Percentiles rank a stretch among this genome's conserved stretches.
These are phyloP conservation scores for Boletales sp. DNA, from an alignment of 768 basidiomycete genomes.

Conservation along the genomic window DNA sequence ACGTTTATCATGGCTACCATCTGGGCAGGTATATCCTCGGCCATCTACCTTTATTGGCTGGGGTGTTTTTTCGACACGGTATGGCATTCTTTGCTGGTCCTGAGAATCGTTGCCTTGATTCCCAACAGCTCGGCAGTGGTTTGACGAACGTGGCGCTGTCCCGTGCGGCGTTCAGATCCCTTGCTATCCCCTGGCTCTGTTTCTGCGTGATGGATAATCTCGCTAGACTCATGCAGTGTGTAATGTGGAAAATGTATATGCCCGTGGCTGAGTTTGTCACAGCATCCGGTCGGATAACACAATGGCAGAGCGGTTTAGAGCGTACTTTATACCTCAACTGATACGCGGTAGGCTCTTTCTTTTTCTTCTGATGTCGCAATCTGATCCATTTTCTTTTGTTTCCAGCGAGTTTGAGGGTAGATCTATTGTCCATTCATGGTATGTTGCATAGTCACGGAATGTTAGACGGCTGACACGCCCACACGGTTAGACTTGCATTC, in stretches of 20 bases:
- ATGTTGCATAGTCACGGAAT: neutral
- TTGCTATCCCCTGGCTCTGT: slow-evolving; percentile 29
- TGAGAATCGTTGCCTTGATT: neutral
- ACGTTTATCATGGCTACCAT: slow-evolving; percentile 26
- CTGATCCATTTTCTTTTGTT: slow-evolving; percentile 4
- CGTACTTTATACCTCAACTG: slow-evolving; percentile 38
- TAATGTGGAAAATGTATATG: neutral
- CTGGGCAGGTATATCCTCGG: slow-evolving; percentile 32
- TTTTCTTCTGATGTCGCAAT: neutral
- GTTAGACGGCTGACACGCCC: neutral
- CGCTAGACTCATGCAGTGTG: slow-evolving; percentile 21
- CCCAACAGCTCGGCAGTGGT: slow-evolving; percentile 12
- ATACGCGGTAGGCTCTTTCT: slow-evolving; percentile 29
- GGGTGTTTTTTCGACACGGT: slow-evolving; percentile 29
- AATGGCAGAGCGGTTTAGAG: slow-evolving; percentile 32
- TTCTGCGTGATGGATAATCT: slow-evolving; percentile 22
- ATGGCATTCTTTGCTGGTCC: neutral
- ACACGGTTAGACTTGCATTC: slow-evolving; percentile 11
- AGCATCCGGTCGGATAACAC: slow-evolving; percentile 18
- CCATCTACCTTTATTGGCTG: slow-evolving; percentile 34
- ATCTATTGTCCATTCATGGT: slow-evolving; percentile 21
- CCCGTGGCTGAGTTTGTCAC: neutral
- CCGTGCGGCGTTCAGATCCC: slow-evolving; percentile 8
- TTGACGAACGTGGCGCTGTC: neutral
- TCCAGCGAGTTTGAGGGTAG: slow-evolving; percentile 24